A percentile compares a stretch with the other conserved stretches of the same genome.
These are phyloP conservation scores for Ulvella scutata DNA, from an alignment of 139 green algal genomes.

Conservation along the genomic window DNA sequence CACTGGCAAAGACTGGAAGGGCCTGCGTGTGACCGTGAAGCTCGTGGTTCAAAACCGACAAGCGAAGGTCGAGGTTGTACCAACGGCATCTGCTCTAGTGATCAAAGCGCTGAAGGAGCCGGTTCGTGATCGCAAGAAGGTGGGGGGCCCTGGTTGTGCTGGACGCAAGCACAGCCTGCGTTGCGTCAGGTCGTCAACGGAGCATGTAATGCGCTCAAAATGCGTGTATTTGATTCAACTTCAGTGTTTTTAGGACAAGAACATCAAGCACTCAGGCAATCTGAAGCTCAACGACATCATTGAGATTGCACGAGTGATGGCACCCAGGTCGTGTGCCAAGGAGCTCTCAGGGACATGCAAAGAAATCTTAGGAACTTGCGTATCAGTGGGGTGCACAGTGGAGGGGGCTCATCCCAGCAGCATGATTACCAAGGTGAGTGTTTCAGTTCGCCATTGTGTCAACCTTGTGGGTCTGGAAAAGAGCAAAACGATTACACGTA, in stretches of 20 bases:
- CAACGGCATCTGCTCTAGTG: conserved; percentile 84
- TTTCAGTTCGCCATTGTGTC: not conserved
- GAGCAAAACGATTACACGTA: no score
- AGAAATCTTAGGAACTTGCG: conserved; percentile 95
- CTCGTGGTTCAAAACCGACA: conserved; percentile 97
- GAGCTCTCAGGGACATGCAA: conserved; percentile 84
- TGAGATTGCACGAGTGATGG: conserved; percentile 92
- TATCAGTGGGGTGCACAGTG: conserved; percentile 94
- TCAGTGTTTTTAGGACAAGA: conserved; percentile 70
- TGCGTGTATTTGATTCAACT: not conserved
- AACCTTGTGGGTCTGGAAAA: no score
- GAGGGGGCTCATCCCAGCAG: conserved; percentile 85
- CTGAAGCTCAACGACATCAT: conserved; percentile 86
- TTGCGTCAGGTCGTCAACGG: no score
- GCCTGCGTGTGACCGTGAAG: conserved; percentile 95
- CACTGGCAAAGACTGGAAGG: conserved; percentile 98
- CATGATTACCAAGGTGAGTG: conserved; percentile 66
- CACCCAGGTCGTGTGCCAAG: conserved; percentile 76
- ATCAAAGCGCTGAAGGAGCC: conserved; percentile 99
- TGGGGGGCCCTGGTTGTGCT: no score
- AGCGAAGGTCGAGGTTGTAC: conserved; percentile 94
- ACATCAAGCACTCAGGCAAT: conserved; percentile 96
- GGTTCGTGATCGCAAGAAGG: conserved; percentile 86
- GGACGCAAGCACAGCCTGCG: no score
- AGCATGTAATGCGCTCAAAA: no score